Conservation (phyloP, 164 flowering plant species). For the Magnolia changhungtana region DNA sequence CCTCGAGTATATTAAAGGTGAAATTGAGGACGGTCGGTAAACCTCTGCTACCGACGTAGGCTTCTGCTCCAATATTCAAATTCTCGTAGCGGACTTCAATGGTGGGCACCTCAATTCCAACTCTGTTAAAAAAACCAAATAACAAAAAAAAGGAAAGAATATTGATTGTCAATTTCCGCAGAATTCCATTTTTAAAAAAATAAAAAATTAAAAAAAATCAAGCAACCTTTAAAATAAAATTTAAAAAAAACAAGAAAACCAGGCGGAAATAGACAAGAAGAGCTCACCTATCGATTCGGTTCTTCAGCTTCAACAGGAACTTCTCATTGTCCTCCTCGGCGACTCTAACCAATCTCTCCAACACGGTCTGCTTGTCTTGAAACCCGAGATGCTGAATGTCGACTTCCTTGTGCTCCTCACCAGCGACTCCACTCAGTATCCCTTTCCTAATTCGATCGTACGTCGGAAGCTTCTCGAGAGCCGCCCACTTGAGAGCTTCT, state of each 20-base stretch:
- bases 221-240: no score
- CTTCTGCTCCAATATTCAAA: slow-evolving; percentile 38
- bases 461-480: slow-evolving; percentile 72
- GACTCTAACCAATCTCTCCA: slow-evolving; percentile 56
- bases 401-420: slow-evolving; percentile 39
- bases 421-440: slow-evolving; percentile 37
- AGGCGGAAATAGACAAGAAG: neutral
- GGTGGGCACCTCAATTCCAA: slow-evolving; percentile 41
- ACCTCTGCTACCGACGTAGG: slow-evolving; percentile 64
- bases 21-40: slow-evolving; percentile 70
- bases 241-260: neutral
- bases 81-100: slow-evolving; percentile 40
- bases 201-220: neutral
- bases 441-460: slow-evolving; percentile 64
- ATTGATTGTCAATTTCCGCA: neutral
- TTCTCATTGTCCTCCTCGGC: slow-evolving; percentile 76
- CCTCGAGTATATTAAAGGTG: slow-evolving; percentile 13
- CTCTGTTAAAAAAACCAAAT: slow-evolving; percentile 23
- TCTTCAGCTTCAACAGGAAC: slow-evolving; percentile 63
- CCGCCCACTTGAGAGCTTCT: slow-evolving; percentile 83
- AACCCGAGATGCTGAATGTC: slow-evolving; percentile 46
- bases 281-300: slow-evolving; percentile 54
- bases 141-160: neutral
- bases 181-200: neutral
- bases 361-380: slow-evolving; percentile 45